Evolutionary conservation across 331 rosid species (phyloP).

Genomic region (Spiraea crenata): DNA sequence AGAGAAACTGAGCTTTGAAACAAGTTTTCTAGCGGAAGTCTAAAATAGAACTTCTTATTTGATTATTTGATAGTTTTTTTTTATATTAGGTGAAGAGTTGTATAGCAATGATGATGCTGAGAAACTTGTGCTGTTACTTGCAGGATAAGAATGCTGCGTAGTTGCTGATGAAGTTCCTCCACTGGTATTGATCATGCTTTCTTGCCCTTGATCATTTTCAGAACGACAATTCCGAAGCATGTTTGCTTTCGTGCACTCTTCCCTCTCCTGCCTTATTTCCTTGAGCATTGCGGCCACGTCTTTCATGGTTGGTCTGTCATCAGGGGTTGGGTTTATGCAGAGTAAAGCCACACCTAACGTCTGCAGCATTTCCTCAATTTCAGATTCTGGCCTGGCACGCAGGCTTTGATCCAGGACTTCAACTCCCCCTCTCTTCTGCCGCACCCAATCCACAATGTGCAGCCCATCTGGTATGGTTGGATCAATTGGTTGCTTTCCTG

Average conservation of each 20-base stretch:
- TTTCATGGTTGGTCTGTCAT: slow-evolving; percentile 85
- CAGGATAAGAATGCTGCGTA: slow-evolving; percentile 22
- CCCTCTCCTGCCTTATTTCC: slow-evolving; percentile 60
- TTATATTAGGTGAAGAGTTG: slow-evolving; percentile 32
- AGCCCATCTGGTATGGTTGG: slow-evolving; percentile 82
- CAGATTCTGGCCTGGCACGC: slow-evolving; percentile 51
- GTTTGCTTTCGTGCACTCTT: slow-evolving; percentile 47
- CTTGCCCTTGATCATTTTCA: slow-evolving; percentile 33
- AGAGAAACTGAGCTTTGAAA: not conserved
- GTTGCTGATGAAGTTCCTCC: slow-evolving; percentile 29
- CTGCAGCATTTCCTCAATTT: slow-evolving; percentile 70
- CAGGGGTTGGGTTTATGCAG: slow-evolving; percentile 67
- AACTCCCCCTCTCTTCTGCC: slow-evolving; percentile 45
- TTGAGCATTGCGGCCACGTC: slow-evolving; percentile 79
- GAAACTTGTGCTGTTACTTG: slow-evolving; percentile 34
- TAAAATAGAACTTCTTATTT: not conserved
- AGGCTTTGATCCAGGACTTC: slow-evolving; percentile 58
- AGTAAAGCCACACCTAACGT: slow-evolving; percentile 77
- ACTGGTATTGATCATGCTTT: slow-evolving; percentile 13
- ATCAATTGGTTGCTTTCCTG: slow-evolving; percentile 83
- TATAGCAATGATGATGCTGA: slow-evolving; percentile 36
- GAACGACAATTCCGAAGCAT: slow-evolving; percentile 37
- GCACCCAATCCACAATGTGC: slow-evolving; percentile 86
- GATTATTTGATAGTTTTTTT: slow-evolving; percentile 19
- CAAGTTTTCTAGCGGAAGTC: not conserved